Base-by-base conservation (phyloP, 2,329 filamentous ascomycete genomes). In the Verticillium dahliae region DNA sequence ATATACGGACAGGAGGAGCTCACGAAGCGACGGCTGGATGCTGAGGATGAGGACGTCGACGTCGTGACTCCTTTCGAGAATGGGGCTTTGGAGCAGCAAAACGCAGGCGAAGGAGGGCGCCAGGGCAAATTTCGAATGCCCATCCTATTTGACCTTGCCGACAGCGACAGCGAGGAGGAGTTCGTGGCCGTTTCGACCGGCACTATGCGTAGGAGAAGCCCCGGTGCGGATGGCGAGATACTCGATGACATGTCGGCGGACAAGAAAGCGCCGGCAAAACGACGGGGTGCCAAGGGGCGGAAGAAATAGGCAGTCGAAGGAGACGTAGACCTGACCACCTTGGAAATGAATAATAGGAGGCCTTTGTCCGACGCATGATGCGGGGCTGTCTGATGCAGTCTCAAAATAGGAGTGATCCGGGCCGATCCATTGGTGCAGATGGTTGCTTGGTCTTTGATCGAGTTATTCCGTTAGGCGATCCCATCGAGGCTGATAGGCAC, bases 131-230 rank as follows among this genome's bases (percentile, higher is more conserved):
- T 97, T 72, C 84, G 86, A 62, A 96, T 99, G 89, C 96, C 95
- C 0, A 91, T 99, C 3, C 76, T 97, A n/a, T 85, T 97, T 65
- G 91, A 97, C 71, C 85, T 98, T 56, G 92, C 92, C 57, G 92
- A 96, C 69, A 97, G 91, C 68, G 95, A 98, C 71, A 97, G 91
- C 71, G 95, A 97, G 71, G 95, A 99, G 69, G 96, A 99, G 71
- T 87, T 88, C 63, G 77, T 89, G 33, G 79, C 83, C 4, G 84
- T 89, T 27, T 85, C 84, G 18, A 84, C 85, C 1, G 94, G 94
- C 11, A 96, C 95, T 56, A 94, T 96, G 82, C 84, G 94, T 66
- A 85, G 92, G 62, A 90, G 92, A 72, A 97, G 91, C 72, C 87
- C 91, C 11, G 91, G 90, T 1, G 88, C 85, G 57, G 82, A 88